phyloP scores from a whole-genome alignment of 768 basidiomycete genomes.

The Phylloporus scabripes region DNA sequence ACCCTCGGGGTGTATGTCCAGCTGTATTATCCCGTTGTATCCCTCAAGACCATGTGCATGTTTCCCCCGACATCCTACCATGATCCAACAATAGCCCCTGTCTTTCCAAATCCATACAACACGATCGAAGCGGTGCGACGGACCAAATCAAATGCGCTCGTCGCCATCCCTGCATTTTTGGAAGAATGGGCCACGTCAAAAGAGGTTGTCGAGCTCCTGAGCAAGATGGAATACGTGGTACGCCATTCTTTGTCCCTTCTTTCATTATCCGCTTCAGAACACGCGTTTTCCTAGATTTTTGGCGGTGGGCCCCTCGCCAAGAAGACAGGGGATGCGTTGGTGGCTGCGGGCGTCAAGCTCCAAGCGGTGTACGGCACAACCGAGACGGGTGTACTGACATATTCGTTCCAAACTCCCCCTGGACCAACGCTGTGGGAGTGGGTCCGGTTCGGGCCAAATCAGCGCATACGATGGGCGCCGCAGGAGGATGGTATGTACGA shows the following conservation, averaged over 20 bases:
- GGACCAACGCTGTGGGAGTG: constrained; percentile 34
- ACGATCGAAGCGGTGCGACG: constrained; percentile 14
- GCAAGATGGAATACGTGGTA: constrained; percentile 19
- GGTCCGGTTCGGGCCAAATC: constrained; percentile 21
- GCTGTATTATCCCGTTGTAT: constrained; percentile 6
- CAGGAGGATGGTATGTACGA: constrained; percentile 37
- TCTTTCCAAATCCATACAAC: constrained; percentile 19
- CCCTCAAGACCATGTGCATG: constrained; percentile 11
- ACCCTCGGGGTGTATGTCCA: constrained; percentile 9
- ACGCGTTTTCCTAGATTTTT: constrained; percentile 22
- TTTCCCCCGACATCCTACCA: constrained; percentile 18
- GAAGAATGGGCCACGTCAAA: constrained; percentile 18
- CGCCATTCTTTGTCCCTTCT: not conserved
- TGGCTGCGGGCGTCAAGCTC: constrained; percentile 32
- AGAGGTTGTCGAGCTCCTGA: constrained; percentile 14
- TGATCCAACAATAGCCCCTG: constrained; percentile 13
- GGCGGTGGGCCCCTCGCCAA: constrained; percentile 35
- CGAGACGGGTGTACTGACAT: constrained; percentile 28
- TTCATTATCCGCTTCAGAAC: not conserved
- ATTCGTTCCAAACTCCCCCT: constrained; percentile 1
- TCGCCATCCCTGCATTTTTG: constrained; percentile 22
- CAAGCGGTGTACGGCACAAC: constrained; percentile 35
- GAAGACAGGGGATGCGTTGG: constrained; percentile 34
- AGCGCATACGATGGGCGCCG: constrained; percentile 30
- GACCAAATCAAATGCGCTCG: constrained; percentile 13